Conservation (phyloP, 1,284 basidiomycete genomes). For the Trametes pubescens region DNA sequence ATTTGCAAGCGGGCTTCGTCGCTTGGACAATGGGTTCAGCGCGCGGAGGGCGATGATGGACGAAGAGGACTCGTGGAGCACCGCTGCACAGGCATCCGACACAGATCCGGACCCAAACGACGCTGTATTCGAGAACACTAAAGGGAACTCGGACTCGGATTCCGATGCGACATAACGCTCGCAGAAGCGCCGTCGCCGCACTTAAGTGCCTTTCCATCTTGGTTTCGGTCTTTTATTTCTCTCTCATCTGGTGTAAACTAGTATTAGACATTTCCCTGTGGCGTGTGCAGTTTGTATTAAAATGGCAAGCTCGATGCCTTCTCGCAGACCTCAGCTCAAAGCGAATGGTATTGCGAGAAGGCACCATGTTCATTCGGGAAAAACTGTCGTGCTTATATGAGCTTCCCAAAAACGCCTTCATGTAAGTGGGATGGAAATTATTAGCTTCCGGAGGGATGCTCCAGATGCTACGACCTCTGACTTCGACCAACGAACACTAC, state of each 20-base stretch:
- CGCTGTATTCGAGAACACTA: background rate
- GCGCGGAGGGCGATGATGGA: background rate
- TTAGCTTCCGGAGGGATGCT: too few species aligned
- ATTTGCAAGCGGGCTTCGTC: background rate
- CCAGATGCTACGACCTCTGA: too few species aligned
- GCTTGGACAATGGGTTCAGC: background rate
- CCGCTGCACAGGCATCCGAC: conserved; percentile 9
- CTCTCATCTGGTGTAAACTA: background rate
- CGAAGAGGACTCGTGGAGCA: conserved; percentile 18
- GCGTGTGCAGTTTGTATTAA: conserved; percentile 14
- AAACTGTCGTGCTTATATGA: too few species aligned
- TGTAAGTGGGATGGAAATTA: too few species aligned
- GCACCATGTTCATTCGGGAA: too few species aligned
- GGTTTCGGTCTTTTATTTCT: background rate
- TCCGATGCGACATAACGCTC: background rate
- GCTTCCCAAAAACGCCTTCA: too few species aligned
- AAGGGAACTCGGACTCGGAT: background rate
- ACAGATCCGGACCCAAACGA: background rate
- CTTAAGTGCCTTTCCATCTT: background rate
- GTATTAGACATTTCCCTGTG: background rate
- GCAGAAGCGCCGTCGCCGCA: background rate
- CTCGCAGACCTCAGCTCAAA: too few species aligned
- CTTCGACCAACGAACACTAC: conserved; percentile 3
- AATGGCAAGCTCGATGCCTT: background rate
- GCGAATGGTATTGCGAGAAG: too few species aligned